Percentiles rank a stretch among this genome's conserved stretches.
phyloP scores from a whole-genome alignment of 75 land plant species.

The Isoetes taiwanensis region DNA sequence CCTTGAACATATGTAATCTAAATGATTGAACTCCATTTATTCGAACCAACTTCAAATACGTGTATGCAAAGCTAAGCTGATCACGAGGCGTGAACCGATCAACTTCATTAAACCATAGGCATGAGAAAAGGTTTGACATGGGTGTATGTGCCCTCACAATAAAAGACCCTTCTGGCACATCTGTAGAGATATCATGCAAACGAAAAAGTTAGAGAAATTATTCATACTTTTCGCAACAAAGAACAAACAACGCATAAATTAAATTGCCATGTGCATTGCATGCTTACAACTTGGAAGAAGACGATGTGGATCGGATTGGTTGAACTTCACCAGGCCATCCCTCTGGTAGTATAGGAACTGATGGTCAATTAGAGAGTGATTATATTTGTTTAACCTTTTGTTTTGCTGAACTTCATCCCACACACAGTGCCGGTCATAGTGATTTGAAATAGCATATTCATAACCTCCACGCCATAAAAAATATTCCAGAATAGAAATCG shows the following conservation, averaged over 20 bases:
- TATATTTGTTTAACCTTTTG: constrained; percentile 85
- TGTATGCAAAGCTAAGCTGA: constrained; percentile 94
- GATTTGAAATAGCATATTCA: constrained; percentile 98
- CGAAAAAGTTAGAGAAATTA: neutral
- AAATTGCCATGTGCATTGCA: too few relatives aligned
- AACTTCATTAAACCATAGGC: constrained; percentile 99
- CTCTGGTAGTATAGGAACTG: constrained; percentile 76
- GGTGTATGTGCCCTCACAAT: constrained; percentile 91
- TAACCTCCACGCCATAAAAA: constrained; percentile 71
- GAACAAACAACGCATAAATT: too few relatives aligned
- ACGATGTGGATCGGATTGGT: constrained; percentile 60
- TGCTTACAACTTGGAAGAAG: constrained; percentile 88
- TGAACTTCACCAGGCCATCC: constrained; percentile 82
- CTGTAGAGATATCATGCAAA: constrained; percentile 25
- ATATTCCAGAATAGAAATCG: constrained; percentile 75
- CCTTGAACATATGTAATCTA: constrained; percentile 88
- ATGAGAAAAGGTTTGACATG: constrained; percentile 94
- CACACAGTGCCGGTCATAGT: constrained; percentile 98
- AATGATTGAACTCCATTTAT: constrained; percentile 58
- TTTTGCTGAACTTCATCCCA: constrained; percentile 98
- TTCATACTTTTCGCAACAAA: neutral
- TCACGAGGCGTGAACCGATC: constrained; percentile 90
- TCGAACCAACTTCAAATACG: constrained; percentile 72
- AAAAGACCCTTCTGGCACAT: constrained; percentile 97
- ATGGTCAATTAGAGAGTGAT: constrained; percentile 82